Percentiles rank a stretch among this genome's conserved stretches.
Evolutionary conservation across 805 yeast species (phyloP).

Genomic region (Teunomyces lycoperdinae): DNA sequence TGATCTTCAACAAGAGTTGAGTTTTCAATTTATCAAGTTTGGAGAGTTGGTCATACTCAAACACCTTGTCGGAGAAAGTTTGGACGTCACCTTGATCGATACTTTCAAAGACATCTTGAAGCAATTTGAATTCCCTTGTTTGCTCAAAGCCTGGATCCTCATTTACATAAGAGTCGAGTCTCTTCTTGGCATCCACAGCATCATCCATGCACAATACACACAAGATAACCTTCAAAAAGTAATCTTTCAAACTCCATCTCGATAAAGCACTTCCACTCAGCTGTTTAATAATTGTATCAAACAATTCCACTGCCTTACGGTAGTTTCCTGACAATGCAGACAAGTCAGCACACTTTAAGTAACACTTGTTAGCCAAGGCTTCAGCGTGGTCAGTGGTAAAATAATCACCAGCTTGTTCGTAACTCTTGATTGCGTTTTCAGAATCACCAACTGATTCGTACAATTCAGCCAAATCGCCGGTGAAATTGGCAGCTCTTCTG

Average conservation of each 20-base stretch:
- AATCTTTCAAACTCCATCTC: slow-evolving; percentile 91
- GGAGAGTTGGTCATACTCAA: slow-evolving; percentile 80
- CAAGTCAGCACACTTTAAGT: slow-evolving; percentile 84
- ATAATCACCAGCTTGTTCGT: slow-evolving; percentile 96
- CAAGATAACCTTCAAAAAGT: slow-evolving; percentile 77
- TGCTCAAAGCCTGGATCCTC: slow-evolving; percentile 76
- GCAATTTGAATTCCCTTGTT: slow-evolving; percentile 72
- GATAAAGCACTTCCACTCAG: slow-evolving; percentile 71
- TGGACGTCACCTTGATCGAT: slow-evolving; percentile 79
- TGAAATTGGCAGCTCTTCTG: slow-evolving; percentile 92
- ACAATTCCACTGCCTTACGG: slow-evolving; percentile 69
- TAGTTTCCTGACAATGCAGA: slow-evolving; percentile 69
- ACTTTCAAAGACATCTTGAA: slow-evolving; percentile 66
- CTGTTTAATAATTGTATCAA: slow-evolving; percentile 74
- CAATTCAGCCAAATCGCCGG: slow-evolving; percentile 84
- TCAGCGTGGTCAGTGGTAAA: slow-evolving; percentile 90
- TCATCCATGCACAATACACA: slow-evolving; percentile 85
- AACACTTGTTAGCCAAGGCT: slow-evolving; percentile 85
- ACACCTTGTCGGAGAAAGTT: slow-evolving; percentile 66
- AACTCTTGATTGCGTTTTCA: slow-evolving; percentile 68
- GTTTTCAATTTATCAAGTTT: slow-evolving; percentile 92
- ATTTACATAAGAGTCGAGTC: slow-evolving; percentile 57
- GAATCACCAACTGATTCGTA: slow-evolving; percentile 73
- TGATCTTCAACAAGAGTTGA: slow-evolving; percentile 75
- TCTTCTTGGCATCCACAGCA: slow-evolving; percentile 77